These are phyloP conservation scores for Yamadazyma jaroonii DNA, from an alignment of 1,139 yeast species.

Conservation along the genomic window DNA sequence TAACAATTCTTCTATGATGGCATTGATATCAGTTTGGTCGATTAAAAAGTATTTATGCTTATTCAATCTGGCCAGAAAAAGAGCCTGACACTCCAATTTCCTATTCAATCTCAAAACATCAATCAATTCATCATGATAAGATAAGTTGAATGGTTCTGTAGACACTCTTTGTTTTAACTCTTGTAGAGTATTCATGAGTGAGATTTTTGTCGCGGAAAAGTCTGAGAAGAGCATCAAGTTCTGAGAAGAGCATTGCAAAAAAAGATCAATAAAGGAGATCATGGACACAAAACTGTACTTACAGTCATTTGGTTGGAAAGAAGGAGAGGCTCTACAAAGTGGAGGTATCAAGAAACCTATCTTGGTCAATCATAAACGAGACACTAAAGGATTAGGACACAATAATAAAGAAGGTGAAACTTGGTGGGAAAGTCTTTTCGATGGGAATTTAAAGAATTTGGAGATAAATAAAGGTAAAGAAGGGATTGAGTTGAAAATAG, in stretches of 20 bases:
- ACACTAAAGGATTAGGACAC: constrained; percentile 85
- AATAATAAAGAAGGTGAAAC: constrained; percentile 67
- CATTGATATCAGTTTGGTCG: constrained; percentile 21
- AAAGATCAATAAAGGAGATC: too few relatives aligned
- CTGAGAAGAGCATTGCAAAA: constrained; percentile 4
- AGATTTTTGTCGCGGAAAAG: neutral
- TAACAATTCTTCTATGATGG: constrained; percentile 25
- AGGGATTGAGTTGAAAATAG: constrained; percentile 40
- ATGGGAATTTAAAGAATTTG: constrained; percentile 80
- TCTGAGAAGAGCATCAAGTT: constrained; percentile 1
- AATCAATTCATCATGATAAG: constrained; percentile 21
- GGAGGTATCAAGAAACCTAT: constrained; percentile 88
- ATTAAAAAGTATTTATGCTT: constrained; percentile 22
- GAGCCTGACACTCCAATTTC: constrained; percentile 6
- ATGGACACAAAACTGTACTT: constrained; percentile 81
- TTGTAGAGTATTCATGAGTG: constrained; percentile 4
- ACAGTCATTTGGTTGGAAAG: constrained; percentile 83
- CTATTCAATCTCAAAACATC: constrained; percentile 11
- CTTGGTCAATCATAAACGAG: constrained; percentile 84
- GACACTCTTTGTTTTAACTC: constrained; percentile 8
- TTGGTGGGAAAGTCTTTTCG: constrained; percentile 97
- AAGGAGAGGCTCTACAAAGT: constrained; percentile 76
- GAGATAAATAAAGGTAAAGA: constrained; percentile 47
- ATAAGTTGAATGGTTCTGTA: constrained; percentile 14
- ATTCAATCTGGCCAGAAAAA: constrained; percentile 17